A percentile compares a stretch with the other conserved stretches of the same genome.
Conservation (phyloP, 2,329 filamentous ascomycete species). For the Lizonia empirigonia region DNA sequence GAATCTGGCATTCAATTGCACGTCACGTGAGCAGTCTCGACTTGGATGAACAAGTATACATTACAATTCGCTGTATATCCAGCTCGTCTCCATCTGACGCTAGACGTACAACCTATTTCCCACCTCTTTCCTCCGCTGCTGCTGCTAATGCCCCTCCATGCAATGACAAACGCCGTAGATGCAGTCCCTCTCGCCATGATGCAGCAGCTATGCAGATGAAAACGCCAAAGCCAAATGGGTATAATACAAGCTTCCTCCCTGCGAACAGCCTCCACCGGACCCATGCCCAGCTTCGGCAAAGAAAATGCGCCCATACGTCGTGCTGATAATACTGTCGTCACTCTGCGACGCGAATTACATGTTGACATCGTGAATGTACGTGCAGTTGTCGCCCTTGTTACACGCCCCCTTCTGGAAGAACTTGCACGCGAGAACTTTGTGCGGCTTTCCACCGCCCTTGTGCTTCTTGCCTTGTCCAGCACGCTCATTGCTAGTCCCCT, state of each 20-base stretch:
- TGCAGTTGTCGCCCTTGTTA: conserved; percentile 74
- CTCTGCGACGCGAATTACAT: conserved; percentile 4
- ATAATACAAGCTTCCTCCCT: conserved; percentile 4
- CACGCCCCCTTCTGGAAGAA: conserved; percentile 75
- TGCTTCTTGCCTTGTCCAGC: conserved; percentile 60
- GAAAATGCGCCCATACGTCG: background rate
- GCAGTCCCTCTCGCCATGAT: conserved; percentile 7
- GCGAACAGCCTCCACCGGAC: background rate
- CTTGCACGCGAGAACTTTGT: conserved; percentile 61
- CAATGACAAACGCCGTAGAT: conserved; percentile 12
- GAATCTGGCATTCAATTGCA: too few species aligned
- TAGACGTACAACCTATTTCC: background rate
- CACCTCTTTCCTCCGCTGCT: background rate
- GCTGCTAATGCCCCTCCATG: conserved; percentile 10
- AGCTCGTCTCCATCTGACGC: background rate
- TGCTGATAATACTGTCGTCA: background rate
- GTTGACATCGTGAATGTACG: conserved; percentile 68
- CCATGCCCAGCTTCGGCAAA: background rate
- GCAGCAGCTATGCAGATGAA: conserved; percentile 8
- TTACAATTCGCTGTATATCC: conserved; percentile 18
- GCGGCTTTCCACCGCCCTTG: conserved; percentile 37
- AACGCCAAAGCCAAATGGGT: conserved; percentile 11
- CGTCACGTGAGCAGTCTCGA: background rate
- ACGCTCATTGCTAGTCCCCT: conserved; percentile 31
- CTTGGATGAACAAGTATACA: background rate